Percentiles rank a stretch among this genome's conserved stretches.
phyloP scores from a whole-genome alignment of 345 rosid genomes.

The Brassica cretica region DNA sequence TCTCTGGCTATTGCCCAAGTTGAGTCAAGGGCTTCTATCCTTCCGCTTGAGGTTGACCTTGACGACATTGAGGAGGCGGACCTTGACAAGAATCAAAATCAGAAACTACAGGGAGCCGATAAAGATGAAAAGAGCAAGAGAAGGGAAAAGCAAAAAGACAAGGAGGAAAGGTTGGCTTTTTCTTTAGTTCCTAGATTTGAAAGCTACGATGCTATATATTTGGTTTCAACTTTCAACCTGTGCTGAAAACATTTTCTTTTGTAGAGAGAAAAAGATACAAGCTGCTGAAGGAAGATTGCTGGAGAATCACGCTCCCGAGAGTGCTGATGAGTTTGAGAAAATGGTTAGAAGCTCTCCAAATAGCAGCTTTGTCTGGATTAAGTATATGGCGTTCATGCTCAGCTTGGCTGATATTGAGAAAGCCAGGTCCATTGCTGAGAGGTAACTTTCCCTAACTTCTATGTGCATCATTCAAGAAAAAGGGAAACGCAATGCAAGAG shows the following conservation, averaged over 20 bases:
- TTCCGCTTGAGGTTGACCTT: slow-evolving; percentile 81
- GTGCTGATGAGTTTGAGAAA: slow-evolving; percentile 91
- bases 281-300: slow-evolving; percentile 90
- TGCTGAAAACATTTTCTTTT: slow-evolving; percentile 31
- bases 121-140: slow-evolving; percentile 54
- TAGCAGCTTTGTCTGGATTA: slow-evolving; percentile 92
- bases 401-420: slow-evolving; percentile 78
- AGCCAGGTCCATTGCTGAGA: slow-evolving; percentile 92
- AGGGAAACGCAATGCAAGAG: neutral
- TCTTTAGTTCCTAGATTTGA: slow-evolving; percentile 12
- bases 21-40: slow-evolving; percentile 77
- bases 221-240: neutral
- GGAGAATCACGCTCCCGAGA: slow-evolving; percentile 77
- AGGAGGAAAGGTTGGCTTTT: slow-evolving; percentile 66
- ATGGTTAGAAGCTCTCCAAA: slow-evolving; percentile 88
- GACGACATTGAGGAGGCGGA: slow-evolving; percentile 63
- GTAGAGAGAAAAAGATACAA: slow-evolving; percentile 78
- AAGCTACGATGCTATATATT: neutral
- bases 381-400: slow-evolving; percentile 86
- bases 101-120: slow-evolving; percentile 38
- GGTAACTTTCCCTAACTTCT: slow-evolving; percentile 47
- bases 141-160: slow-evolving; percentile 60
- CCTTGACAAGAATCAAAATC: slow-evolving; percentile 42
- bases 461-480: slow-evolving; percentile 6
- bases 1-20: slow-evolving; percentile 54